phyloP scores from a whole-genome alignment of 371 early-diverging fungal species.

The Apophysomyces trapeziformis region DNA sequence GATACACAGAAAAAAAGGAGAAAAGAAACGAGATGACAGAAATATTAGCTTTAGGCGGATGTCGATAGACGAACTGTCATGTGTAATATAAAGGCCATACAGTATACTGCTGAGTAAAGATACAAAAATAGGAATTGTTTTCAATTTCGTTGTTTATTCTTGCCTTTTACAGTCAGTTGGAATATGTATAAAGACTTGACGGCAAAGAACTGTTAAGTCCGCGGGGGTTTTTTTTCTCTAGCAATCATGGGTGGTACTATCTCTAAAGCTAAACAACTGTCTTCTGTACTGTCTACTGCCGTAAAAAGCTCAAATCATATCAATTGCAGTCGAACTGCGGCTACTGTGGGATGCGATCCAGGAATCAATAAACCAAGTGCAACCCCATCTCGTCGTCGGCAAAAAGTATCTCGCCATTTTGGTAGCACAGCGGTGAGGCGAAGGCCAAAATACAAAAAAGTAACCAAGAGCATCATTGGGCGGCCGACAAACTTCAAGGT shows the following conservation, averaged over 20 bases:
- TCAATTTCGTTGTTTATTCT: background rate
- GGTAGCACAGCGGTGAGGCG: slow-evolving; percentile 4
- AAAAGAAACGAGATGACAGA: background rate
- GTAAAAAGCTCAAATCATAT: background rate
- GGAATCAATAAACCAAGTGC: slow-evolving; percentile 10
- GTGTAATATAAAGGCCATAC: no score
- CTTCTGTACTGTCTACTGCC: background rate
- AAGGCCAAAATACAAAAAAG: slow-evolving; percentile 9
- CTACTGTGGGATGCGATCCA: slow-evolving; percentile 9
- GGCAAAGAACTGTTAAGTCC: background rate
- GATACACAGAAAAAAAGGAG: background rate
- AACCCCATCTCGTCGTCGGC: background rate
- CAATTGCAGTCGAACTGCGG: background rate
- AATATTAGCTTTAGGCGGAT: no score
- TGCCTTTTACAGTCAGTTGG: background rate
- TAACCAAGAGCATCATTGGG: slow-evolving; percentile 30
- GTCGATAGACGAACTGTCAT: no score
- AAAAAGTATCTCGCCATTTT: background rate
- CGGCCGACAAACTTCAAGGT: slow-evolving; percentile 29
- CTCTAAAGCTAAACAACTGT: slow-evolving; percentile 11
- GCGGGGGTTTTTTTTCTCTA: background rate
- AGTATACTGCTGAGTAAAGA: background rate
- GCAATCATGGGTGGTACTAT: slow-evolving; percentile 14
- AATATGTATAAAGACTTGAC: background rate
- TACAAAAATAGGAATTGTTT: slow-evolving; percentile 12